These are phyloP conservation scores for Podospora appendiculata DNA, from an alignment of 495 filamentous ascomycete genomes.

Conservation along the genomic window DNA sequence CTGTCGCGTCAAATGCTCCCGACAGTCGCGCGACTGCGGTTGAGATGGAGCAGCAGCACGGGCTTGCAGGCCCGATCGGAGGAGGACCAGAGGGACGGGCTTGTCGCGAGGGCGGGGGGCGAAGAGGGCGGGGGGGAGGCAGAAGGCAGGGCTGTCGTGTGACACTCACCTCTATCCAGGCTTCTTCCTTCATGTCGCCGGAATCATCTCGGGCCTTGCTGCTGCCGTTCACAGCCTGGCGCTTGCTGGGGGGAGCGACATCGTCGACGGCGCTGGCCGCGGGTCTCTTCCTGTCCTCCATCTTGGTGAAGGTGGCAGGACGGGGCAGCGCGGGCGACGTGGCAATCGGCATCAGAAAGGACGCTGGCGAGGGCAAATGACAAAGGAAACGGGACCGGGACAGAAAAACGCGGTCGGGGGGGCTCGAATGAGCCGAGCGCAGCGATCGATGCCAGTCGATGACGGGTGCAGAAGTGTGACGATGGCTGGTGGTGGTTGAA, in stretches of 20 bases:
- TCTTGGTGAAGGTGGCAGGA: slow-evolving; percentile 65
- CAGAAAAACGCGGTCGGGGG: slow-evolving; percentile 14
- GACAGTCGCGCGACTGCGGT: slow-evolving; percentile 8
- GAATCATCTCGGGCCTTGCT: slow-evolving; percentile 62
- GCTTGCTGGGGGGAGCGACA: slow-evolving; percentile 74
- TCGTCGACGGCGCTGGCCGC: slow-evolving; percentile 67
- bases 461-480: slow-evolving; percentile 1
- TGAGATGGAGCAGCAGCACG: neutral
- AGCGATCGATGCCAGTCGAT: neutral
- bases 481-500: slow-evolving; percentile 3
- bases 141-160: slow-evolving; percentile 17
- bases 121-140: neutral
- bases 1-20: slow-evolving; percentile 5
- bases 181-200: slow-evolving; percentile 74
- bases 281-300: slow-evolving; percentile 96
- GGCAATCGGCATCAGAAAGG: slow-evolving; percentile 71
- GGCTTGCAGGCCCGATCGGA: slow-evolving; percentile 4
- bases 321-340: slow-evolving; percentile 65
- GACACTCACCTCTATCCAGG: slow-evolving; percentile 69
- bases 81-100: neutral
- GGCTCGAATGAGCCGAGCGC: slow-evolving; percentile 29
- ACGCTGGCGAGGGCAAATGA: slow-evolving; percentile 18
- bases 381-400: slow-evolving; percentile 23
- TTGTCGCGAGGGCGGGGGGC: neutral
- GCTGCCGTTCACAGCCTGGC: slow-evolving; percentile 74